Percentiles rank a stretch among this genome's conserved stretches.
These are phyloP conservation scores for Lactarius tabidus DNA, from an alignment of 768 basidiomycete genomes.

Conservation along the genomic window DNA sequence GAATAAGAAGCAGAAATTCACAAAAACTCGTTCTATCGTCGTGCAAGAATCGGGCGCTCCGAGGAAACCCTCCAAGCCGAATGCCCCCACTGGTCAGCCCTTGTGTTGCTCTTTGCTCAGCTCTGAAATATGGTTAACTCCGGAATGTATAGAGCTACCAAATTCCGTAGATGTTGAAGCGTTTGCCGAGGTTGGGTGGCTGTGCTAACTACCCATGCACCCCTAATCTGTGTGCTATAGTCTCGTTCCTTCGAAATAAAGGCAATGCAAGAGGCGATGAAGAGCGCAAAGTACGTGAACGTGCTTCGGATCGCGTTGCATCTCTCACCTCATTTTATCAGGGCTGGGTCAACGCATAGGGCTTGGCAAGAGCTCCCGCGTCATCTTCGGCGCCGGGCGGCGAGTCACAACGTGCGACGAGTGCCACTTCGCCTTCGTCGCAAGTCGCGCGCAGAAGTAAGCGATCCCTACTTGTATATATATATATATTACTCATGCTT, in stretches of 20 bases:
- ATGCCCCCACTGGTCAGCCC: slow-evolving; percentile 40
- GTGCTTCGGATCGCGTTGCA: not conserved
- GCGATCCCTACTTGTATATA: slow-evolving; percentile 14
- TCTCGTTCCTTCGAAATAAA: slow-evolving; percentile 84
- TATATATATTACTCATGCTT: not conserved
- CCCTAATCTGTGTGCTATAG: slow-evolving; percentile 37
- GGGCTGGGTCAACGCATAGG: slow-evolving; percentile 67
- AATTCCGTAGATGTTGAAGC: slow-evolving; percentile 79
- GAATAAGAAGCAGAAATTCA: slow-evolving; percentile 67
- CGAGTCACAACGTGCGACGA: slow-evolving; percentile 89
- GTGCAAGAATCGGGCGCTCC: slow-evolving; percentile 46
- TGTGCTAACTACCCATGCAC: not conserved
- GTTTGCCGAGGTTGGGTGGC: slow-evolving; percentile 66
- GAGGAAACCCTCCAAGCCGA: slow-evolving; percentile 41
- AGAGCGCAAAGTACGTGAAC: slow-evolving; percentile 58
- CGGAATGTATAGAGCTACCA: slow-evolving; percentile 53
- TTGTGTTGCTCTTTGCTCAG: not conserved
- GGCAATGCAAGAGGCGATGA: slow-evolving; percentile 87
- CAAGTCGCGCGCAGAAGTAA: slow-evolving; percentile 79
- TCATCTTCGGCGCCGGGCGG: slow-evolving; percentile 86
- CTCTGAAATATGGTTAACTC: not conserved
- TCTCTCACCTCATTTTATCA: slow-evolving; percentile 30
- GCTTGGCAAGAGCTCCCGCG: slow-evolving; percentile 93
- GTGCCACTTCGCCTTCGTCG: slow-evolving; percentile 81
- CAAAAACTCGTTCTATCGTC: slow-evolving; percentile 59